Evolutionary conservation across 2,329 filamentous ascomycete genomes (phyloP).

Genomic region (Rhynchosporium secalis): DNA sequence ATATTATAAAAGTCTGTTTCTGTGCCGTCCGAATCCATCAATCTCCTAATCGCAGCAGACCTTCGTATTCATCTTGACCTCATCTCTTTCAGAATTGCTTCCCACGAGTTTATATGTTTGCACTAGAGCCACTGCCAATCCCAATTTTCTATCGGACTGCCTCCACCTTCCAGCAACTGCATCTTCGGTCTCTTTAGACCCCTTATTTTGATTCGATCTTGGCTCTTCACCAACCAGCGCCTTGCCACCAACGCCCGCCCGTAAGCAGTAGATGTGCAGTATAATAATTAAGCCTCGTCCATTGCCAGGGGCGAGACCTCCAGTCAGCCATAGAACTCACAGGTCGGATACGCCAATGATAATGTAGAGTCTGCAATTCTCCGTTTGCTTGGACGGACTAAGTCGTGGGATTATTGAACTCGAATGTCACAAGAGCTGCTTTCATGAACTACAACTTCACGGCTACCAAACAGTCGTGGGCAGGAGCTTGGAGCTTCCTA

Average conservation of each 20-base stretch:
- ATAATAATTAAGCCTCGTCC: slow-evolving; percentile 16
- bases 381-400: slow-evolving; percentile 29
- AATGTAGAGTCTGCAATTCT: slow-evolving; percentile 19
- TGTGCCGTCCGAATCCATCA: neutral
- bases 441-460: neutral
- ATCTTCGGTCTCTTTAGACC: slow-evolving; percentile 6
- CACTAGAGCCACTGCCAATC: neutral
- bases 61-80: neutral
- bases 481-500: neutral
- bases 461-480: neutral
- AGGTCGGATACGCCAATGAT: slow-evolving; percentile 27
- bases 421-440: slow-evolving; percentile 11
- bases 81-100: neutral
- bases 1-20: neutral
- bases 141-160: neutral
- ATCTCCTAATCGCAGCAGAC: neutral
- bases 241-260: slow-evolving; percentile 14
- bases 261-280: slow-evolving; percentile 1
- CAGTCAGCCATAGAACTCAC: slow-evolving; percentile 11
- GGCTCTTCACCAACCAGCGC: slow-evolving; percentile 17
- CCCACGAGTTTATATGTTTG: neutral
- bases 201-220: neutral
- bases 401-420: slow-evolving; percentile 14
- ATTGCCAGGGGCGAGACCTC: neutral
- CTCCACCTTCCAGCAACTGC: slow-evolving; percentile 4